phyloP scores from a whole-genome alignment of 2,329 filamentous ascomycete genomes.

The Colletotrichum higginsianum region DNA sequence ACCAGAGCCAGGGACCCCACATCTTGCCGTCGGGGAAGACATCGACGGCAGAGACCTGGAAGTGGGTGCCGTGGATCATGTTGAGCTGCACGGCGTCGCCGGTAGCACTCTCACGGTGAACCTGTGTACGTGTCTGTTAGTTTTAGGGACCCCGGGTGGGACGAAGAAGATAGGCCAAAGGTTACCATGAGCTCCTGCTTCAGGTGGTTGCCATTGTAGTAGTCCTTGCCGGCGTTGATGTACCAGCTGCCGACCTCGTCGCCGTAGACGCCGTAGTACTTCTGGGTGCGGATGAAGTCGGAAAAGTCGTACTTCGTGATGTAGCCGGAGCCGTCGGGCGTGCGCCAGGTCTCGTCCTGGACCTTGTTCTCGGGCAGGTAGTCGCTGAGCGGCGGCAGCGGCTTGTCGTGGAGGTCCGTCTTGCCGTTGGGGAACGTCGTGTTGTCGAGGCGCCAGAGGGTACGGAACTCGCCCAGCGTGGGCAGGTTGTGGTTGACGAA shows the following conservation, averaged over 20 bases:
- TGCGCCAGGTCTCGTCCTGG: slow-evolving; percentile 68
- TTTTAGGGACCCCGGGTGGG: not conserved
- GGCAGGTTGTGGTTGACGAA: slow-evolving; percentile 66
- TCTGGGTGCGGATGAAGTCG: slow-evolving; percentile 51
- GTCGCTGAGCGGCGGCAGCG: slow-evolving; percentile 59
- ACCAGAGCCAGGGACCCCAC: slow-evolving; percentile 59
- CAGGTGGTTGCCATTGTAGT: slow-evolving; percentile 66
- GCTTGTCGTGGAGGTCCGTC: slow-evolving; percentile 61
- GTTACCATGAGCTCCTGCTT: slow-evolving; percentile 65
- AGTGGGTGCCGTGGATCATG: slow-evolving; percentile 68
- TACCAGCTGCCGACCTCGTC: slow-evolving; percentile 66
- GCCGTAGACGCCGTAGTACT: slow-evolving; percentile 67
- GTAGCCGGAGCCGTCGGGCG: slow-evolving; percentile 52
- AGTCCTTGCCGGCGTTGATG: slow-evolving; percentile 65
- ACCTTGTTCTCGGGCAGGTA: slow-evolving; percentile 62
- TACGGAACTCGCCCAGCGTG: slow-evolving; percentile 64
- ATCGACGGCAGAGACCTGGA: slow-evolving; percentile 54
- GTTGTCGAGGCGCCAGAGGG: slow-evolving; percentile 65
- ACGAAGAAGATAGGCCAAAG: not conserved
- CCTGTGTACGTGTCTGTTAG: slow-evolving; percentile 5
- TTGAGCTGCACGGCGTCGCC: slow-evolving; percentile 68
- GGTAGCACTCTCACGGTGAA: slow-evolving; percentile 65
- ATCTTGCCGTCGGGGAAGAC: slow-evolving; percentile 57
- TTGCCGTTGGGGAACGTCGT: slow-evolving; percentile 61
- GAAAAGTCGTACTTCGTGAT: slow-evolving; percentile 66